Conservation (phyloP, 2,329 filamentous ascomycete genomes). For the Colletotrichum paranaense region DNA sequence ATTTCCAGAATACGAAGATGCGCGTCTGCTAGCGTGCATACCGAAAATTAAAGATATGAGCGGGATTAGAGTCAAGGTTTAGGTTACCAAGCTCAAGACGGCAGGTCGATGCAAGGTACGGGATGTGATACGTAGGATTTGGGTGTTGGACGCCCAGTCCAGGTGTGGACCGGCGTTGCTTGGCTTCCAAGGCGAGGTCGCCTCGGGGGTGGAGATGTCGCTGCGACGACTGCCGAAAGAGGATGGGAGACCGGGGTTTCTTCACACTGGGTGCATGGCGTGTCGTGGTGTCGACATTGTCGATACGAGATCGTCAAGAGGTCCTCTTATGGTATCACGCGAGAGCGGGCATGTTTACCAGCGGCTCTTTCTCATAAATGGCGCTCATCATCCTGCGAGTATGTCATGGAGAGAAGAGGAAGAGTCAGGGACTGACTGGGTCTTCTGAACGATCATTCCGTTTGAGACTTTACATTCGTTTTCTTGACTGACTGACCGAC, state of each 20-base stretch:
- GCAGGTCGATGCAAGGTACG: constrained; percentile 26
- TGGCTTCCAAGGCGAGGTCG: constrained; percentile 21
- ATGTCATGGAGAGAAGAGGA: not conserved
- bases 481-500: not conserved
- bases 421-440: not conserved
- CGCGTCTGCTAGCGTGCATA: constrained; percentile 7
- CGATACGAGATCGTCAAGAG: constrained; percentile 29
- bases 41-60: not conserved
- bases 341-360: not conserved
- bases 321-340: constrained; percentile 6
- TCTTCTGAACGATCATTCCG: not conserved
- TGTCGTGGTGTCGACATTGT: not conserved
- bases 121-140: not conserved
- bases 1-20: constrained; percentile 16
- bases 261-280: not conserved
- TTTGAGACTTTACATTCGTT: not conserved
- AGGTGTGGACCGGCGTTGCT: not conserved
- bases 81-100: constrained; percentile 25
- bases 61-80: not conserved
- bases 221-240: constrained; percentile 17
- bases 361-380: constrained; percentile 3
- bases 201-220: constrained; percentile 22
- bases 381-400: not conserved
- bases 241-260: constrained; percentile 12
- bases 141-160: not conserved